A percentile compares a stretch with the other conserved stretches of the same genome.
Evolutionary conservation across 768 basidiomycete genomes (phyloP).

Genomic region (Pleurotus cornucopiae): DNA sequence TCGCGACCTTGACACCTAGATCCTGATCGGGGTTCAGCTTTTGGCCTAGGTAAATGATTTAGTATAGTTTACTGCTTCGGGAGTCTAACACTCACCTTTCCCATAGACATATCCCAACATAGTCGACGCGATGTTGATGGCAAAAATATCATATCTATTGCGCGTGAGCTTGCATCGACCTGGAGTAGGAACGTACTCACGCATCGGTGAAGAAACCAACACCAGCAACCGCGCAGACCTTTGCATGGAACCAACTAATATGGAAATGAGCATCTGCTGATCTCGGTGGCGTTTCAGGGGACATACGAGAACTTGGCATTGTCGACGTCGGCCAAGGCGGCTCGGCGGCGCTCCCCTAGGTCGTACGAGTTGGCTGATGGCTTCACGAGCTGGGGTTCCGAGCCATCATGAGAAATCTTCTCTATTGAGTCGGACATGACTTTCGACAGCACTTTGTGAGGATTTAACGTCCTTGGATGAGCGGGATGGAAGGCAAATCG

Average conservation of each 20-base stretch:
- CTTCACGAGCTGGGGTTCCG: constrained; percentile 23
- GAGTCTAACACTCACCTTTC: constrained; percentile 15
- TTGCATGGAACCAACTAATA: constrained; percentile 79
- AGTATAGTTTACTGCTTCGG: background rate
- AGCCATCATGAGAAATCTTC: constrained; percentile 31
- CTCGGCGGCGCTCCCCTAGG: constrained; percentile 71
- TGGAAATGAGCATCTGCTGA: background rate
- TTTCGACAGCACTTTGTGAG: background rate
- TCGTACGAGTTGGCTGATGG: constrained; percentile 30
- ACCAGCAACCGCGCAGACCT: constrained; percentile 66
- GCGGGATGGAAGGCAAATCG: constrained; percentile 1
- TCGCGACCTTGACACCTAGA: constrained; percentile 74
- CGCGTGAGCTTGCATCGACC: background rate
- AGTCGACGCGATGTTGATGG: constrained; percentile 78
- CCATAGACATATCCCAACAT: constrained; percentile 87
- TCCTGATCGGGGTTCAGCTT: constrained; percentile 58
- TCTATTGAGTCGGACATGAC: constrained; percentile 17
- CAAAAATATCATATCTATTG: constrained; percentile 76
- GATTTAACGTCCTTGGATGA: background rate
- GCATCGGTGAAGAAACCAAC: constrained; percentile 92
- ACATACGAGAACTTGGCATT: constrained; percentile 79
- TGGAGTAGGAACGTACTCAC: constrained; percentile 27
- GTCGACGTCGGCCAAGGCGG: constrained; percentile 83
- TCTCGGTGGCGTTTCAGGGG: background rate
- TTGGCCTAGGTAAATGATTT: constrained; percentile 19